Conservation (phyloP, 2,329 filamentous ascomycete genomes). For the Trichophyton rubrum region DNA sequence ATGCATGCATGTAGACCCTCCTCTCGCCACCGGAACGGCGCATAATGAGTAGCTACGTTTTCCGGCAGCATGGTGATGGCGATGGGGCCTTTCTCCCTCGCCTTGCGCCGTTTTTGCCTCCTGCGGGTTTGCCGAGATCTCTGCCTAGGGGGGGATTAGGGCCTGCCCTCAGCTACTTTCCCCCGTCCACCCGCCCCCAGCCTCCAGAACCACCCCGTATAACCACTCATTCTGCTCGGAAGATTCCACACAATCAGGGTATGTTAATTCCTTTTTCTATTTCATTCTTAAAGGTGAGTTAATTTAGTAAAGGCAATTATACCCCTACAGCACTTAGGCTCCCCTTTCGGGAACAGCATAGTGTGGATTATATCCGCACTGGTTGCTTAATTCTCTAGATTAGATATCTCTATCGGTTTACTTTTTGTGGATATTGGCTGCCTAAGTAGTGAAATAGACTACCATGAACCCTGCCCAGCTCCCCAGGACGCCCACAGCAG, state of each 20-base stretch:
- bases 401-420: background rate
- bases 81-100: background rate
- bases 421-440: background rate
- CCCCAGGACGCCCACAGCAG: constrained; percentile 82
- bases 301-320: too few species aligned
- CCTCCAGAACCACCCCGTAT: constrained; percentile 38
- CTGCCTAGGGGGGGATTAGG: background rate
- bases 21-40: background rate
- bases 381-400: background rate
- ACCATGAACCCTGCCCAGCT: constrained; percentile 94
- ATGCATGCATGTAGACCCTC: background rate
- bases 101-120: background rate
- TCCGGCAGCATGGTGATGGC: background rate
- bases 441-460: constrained; percentile 60
- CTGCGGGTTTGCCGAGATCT: background rate
- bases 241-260: constrained; percentile 27
- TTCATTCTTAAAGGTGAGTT: too few species aligned
- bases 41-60: too few species aligned
- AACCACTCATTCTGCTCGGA: constrained; percentile 54
- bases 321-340: background rate
- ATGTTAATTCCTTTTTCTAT: constrained; percentile 7
- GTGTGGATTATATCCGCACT: background rate
- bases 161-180: background rate
- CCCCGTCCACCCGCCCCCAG: constrained; percentile 15
- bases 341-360: background rate